phyloP scores from a whole-genome alignment of 1,284 basidiomycete genomes.

The Moniliella sp. region DNA sequence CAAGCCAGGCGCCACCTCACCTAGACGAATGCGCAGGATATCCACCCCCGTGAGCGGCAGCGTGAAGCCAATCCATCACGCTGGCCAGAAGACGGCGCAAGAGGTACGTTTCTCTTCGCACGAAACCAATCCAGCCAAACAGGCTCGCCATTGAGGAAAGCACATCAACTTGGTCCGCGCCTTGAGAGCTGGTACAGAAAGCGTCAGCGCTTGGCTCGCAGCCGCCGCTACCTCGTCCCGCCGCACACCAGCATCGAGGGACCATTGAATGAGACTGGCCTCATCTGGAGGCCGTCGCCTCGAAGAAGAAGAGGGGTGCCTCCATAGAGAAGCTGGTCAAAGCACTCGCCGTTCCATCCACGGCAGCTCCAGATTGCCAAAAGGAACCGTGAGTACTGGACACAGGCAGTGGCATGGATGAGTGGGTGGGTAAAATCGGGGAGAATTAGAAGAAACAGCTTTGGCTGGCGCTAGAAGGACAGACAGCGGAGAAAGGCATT shows the following conservation, averaged over 20 bases:
- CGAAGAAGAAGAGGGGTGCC: constrained; percentile 24
- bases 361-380: constrained; percentile 25
- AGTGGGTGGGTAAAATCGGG: constrained; percentile 29
- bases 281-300: not conserved
- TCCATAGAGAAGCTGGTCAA: constrained; percentile 30
- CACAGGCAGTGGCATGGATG: constrained; percentile 22
- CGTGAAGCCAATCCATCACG: constrained; percentile 12
- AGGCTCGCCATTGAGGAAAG: constrained; percentile 16
- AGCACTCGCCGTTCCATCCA: constrained; percentile 29
- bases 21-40: not conserved
- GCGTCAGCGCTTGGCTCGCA: constrained; percentile 13
- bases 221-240: constrained; percentile 23
- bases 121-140: constrained; percentile 23
- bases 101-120: constrained; percentile 17
- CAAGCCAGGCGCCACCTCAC: not conserved
- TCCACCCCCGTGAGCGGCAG: not conserved
- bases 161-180: constrained; percentile 20
- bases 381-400: constrained; percentile 24
- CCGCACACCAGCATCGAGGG: constrained; percentile 15
- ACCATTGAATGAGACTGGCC: constrained; percentile 9
- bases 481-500: constrained; percentile 26
- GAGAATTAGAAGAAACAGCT: constrained; percentile 24
- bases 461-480: constrained; percentile 9
- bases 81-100: constrained; percentile 17
- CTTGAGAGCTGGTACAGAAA: constrained; percentile 19